Percentiles rank a stretch among this genome's conserved stretches.
These are phyloP conservation scores for Cordia subcordata DNA, from an alignment of 257 asterid genomes.

Conservation along the genomic window DNA sequence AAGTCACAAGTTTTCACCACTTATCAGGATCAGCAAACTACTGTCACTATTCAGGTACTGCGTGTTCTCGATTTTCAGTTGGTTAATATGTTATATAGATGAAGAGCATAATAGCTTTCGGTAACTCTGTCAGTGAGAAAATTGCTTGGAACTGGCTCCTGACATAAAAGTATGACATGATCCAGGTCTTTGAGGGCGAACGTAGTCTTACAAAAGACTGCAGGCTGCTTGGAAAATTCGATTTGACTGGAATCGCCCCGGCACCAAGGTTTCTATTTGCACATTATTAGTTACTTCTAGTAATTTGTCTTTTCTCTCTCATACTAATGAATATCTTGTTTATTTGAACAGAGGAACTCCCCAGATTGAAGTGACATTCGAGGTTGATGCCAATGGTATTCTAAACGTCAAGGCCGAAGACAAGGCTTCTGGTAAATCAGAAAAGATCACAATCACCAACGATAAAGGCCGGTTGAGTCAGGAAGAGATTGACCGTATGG, in stretches of 20 bases:
- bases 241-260: slow-evolving; percentile 67
- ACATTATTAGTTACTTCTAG: not conserved
- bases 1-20: slow-evolving; percentile 87
- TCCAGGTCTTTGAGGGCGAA: slow-evolving; percentile 81
- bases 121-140: too few relatives aligned
- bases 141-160: not conserved
- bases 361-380: slow-evolving; percentile 83
- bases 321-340: not conserved
- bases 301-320: not conserved
- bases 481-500: slow-evolving; percentile 56
- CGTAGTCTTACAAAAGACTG: slow-evolving; percentile 82
- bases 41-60: slow-evolving; percentile 62
- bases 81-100: too few relatives aligned
- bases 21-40: slow-evolving; percentile 80
- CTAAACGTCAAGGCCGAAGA: slow-evolving; percentile 57
- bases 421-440: slow-evolving; percentile 49
- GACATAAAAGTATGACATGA: not conserved
- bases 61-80: not conserved
- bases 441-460: slow-evolving; percentile 54
- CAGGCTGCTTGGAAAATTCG: slow-evolving; percentile 76
- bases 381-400: slow-evolving; percentile 78
- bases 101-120: too few relatives aligned
- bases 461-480: slow-evolving; percentile 59
- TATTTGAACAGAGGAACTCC: slow-evolving; percentile 63
- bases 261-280: slow-evolving; percentile 51